phyloP scores from a whole-genome alignment of 2,329 filamentous ascomycete genomes.

The Aspergillus eucalypticola region DNA sequence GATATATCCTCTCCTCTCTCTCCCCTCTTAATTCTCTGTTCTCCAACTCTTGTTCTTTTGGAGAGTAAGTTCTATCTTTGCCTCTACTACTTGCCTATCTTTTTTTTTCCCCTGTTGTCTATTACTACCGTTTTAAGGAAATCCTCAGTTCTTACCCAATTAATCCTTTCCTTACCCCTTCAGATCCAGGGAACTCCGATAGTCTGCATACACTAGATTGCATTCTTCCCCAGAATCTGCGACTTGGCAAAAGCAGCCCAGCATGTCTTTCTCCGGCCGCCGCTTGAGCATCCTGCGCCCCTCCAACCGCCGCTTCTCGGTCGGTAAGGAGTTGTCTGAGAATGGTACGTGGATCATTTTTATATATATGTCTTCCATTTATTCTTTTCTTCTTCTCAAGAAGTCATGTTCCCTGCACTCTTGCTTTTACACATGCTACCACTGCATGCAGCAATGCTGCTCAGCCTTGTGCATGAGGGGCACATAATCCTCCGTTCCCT shows the following conservation, averaged over 20 bases:
- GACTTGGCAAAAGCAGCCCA: slow-evolving; percentile 13
- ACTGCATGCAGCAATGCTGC: background rate
- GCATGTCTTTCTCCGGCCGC: slow-evolving; percentile 50
- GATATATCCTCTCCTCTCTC: too few relatives aligned
- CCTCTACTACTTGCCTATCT: background rate
- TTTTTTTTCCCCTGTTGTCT: background rate
- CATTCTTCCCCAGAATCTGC: background rate
- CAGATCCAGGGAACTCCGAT: background rate
- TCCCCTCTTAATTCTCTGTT: too few relatives aligned
- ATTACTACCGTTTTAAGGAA: background rate
- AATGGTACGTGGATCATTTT: slow-evolving; percentile 41
- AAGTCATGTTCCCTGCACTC: background rate
- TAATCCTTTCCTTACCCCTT: background rate
- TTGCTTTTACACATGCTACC: too few relatives aligned
- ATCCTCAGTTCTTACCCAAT: too few relatives aligned
- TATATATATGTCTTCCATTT: background rate
- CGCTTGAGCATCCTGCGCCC: slow-evolving; percentile 47
- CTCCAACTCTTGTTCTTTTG: too few relatives aligned
- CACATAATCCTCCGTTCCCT: background rate
- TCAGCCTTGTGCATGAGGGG: background rate
- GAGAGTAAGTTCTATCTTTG: too few relatives aligned
- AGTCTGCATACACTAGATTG: background rate
- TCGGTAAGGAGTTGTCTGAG: slow-evolving; percentile 46
- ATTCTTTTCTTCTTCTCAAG: background rate
- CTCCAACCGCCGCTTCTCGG: slow-evolving; percentile 43